A percentile compares a stretch with the other conserved stretches of the same genome.
Evolutionary conservation across 2,329 filamentous ascomycete genomes (phyloP).

Genomic region (Colletotrichum somersetense): DNA sequence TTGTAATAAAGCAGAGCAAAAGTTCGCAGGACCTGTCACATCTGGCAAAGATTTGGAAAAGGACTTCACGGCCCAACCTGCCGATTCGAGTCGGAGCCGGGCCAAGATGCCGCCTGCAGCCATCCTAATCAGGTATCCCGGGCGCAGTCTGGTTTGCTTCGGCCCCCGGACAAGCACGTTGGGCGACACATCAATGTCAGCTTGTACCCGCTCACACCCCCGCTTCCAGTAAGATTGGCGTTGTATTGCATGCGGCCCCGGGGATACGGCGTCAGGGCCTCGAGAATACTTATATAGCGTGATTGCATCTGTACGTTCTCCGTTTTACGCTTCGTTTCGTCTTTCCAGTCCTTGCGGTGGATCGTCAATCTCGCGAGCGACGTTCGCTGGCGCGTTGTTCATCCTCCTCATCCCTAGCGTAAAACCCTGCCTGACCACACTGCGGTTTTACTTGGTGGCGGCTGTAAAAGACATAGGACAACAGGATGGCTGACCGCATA

Average conservation of each 20-base stretch:
- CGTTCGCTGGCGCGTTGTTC: background rate
- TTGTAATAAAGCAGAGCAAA: background rate
- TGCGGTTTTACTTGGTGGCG: background rate
- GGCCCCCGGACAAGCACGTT: too few relatives aligned
- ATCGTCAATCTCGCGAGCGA: background rate
- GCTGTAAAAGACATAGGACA: background rate
- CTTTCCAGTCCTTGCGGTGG: background rate
- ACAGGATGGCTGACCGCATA: constrained; percentile 10
- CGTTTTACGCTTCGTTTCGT: background rate
- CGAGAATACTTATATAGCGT: background rate
- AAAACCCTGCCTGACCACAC: background rate
- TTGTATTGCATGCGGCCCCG: too few relatives aligned
- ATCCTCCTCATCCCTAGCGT: background rate
- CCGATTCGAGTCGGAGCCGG: background rate
- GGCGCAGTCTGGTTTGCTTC: too few relatives aligned
- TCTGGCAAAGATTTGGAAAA: background rate
- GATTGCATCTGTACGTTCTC: background rate
- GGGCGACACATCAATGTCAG: too few relatives aligned
- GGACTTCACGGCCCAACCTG: background rate
- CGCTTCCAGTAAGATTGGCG: too few relatives aligned
- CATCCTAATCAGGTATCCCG: background rate
- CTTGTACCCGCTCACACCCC: too few relatives aligned
- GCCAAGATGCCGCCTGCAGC: background rate
- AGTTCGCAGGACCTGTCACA: background rate
- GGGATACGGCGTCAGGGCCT: background rate